phyloP scores from a whole-genome alignment of 495 filamentous ascomycete species.

The Xanthoparmelia taractica region DNA sequence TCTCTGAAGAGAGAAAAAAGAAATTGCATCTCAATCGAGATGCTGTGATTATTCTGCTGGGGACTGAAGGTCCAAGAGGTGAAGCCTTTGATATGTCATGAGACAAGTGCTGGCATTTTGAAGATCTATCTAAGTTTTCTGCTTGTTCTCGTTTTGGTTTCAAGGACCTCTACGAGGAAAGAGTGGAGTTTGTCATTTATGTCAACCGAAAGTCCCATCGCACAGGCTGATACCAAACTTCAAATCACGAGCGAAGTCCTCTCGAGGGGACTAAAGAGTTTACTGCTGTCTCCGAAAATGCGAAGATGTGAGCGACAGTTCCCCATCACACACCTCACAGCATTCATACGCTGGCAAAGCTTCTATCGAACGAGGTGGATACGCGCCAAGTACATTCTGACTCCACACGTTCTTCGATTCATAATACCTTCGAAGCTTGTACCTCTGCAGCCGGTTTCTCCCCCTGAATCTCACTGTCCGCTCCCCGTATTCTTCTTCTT shows the following conservation, averaged over 20 bases:
- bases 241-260: not conserved
- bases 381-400: not conserved
- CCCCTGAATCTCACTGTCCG: not conserved
- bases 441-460: conserved; percentile 1
- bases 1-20: conserved; percentile 29
- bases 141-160: not conserved
- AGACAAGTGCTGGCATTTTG: not conserved
- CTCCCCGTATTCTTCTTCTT: not conserved
- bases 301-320: not conserved
- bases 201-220: not conserved
- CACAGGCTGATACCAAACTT: not conserved
- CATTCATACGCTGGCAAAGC: not conserved
- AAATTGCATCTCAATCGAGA: conserved; percentile 33
- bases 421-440: not conserved
- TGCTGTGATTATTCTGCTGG: conserved; percentile 48
- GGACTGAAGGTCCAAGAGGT: conserved; percentile 41
- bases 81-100: conserved; percentile 8
- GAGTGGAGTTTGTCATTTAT: not conserved
- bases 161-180: not conserved
- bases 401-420: not conserved
- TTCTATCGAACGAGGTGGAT: not conserved
- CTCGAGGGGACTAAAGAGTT: not conserved
- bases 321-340: conserved; percentile 1
- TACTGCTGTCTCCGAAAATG: not conserved
- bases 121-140: not conserved